Base-by-base conservation (phyloP, 1,284 basidiomycete species). In the Stygiomarasmius scandens region DNA sequence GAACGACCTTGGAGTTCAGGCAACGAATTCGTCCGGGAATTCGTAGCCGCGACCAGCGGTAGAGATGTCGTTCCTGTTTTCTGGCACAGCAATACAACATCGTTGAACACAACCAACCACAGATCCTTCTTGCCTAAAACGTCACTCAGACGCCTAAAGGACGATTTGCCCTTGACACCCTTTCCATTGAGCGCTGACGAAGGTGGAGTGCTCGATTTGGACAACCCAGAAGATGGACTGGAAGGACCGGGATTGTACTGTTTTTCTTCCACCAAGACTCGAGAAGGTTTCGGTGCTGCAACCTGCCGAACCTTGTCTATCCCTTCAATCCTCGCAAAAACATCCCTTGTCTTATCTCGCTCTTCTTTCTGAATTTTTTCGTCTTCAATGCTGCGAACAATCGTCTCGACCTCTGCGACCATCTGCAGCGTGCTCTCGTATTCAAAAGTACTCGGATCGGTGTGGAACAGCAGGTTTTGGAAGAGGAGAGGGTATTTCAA, bases 401-500 rank as follows among this genome's bases (percentile, higher is more conserved):
- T 96, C 12, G 84, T 86, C 75, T 99, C 96, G 14, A 99, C 93
- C 70, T 98, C 95, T 23, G 95, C 93, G 0, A 98, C 95, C 93
- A 98, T 96, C 67, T 90, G 89, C 43, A 98, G 78, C 3, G 95
- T 97, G 66, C 90, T 93, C 70, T 99, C 96, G 69, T 98, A 99
- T 75, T 99, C 96, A 69, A 90, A 95, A 1, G 95, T 95, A 63
- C 94, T 96, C 1, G 96, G 95, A 67, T 98, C 96, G 9, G 96
- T 97, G 72, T 96, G 92, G 75, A 90, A 96, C 49, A 96, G 84
- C n/a, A 98, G 81, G 72, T 98, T 98, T 75, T 98, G 96, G 77
- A 98, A 98, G 43, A 99, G 85, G 16, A 99, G 83, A 2, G 96
- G 96, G 71, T 98, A 97, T 73, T 99, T 98, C 70, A 98, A 86